Conservation (phyloP, 2,329 filamentous ascomycete genomes). For the Aspergillus proliferans region DNA sequence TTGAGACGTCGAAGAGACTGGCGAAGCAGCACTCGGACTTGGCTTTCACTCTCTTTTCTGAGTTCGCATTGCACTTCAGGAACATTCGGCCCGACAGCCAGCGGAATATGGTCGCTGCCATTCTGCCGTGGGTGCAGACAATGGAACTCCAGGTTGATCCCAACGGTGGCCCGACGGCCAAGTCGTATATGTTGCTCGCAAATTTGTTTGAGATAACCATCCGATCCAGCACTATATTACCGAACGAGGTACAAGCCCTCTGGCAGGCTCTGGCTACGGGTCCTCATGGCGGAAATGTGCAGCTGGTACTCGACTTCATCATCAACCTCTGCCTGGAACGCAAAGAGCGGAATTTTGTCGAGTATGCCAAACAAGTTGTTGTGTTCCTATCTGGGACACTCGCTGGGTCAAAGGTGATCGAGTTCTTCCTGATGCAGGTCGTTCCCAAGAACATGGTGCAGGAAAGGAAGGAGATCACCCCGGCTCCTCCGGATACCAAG, state of each 20-base stretch:
- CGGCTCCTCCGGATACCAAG: conserved; percentile 59
- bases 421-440: conserved; percentile 86
- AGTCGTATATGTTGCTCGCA: conserved; percentile 88
- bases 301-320: conserved; percentile 91
- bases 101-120: conserved; percentile 87
- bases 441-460: conserved; percentile 96
- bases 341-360: conserved; percentile 94
- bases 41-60: conserved; percentile 90
- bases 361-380: conserved; percentile 96
- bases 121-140: conserved; percentile 92
- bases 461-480: conserved; percentile 68
- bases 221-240: conserved; percentile 76
- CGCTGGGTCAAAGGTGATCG: conserved; percentile 83
- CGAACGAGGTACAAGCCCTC: conserved; percentile 94
- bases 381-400: conserved; percentile 86
- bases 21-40: conserved; percentile 82
- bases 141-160: conserved; percentile 90
- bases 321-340: conserved; percentile 89
- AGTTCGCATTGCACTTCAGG: conserved; percentile 91
- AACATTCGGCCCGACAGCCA: conserved; percentile 75
- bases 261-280: conserved; percentile 96
- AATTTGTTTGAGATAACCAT: conserved; percentile 97
- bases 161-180: conserved; percentile 80
- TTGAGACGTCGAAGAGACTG: conserved; percentile 87
- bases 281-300: conserved; percentile 87